These are phyloP conservation scores for Candida incommunis DNA, from an alignment of 805 yeast species.

Conservation along the genomic window DNA sequence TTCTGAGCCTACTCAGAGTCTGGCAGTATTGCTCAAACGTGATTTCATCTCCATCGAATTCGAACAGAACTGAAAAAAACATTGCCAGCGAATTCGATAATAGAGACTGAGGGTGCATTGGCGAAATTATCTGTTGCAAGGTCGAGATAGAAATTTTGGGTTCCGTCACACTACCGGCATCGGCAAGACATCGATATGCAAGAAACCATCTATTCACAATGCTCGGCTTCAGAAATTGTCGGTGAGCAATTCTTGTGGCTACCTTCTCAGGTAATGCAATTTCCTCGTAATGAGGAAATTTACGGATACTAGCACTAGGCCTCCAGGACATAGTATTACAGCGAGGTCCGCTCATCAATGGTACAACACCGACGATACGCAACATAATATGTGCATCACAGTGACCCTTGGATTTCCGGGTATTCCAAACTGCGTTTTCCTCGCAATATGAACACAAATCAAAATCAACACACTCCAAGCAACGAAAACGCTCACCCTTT, in stretches of 20 bases:
- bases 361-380: neutral
- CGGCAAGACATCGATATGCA: neutral
- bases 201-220: neutral
- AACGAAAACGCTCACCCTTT: slow-evolving; percentile 34
- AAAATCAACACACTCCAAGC: slow-evolving; percentile 37
- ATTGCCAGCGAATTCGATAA: neutral
- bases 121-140: neutral
- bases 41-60: neutral
- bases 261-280: neutral
- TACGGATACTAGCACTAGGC: neutral
- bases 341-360: neutral
- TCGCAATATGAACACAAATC: slow-evolving; percentile 38
- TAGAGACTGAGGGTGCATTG: neutral
- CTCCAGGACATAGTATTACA: neutral
- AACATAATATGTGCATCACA: neutral
- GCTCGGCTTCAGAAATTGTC: neutral
- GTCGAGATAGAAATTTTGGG: neutral
- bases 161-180: neutral
- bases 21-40: neutral
- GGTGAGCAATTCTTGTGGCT: neutral
- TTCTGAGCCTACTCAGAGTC: too few relatives aligned
- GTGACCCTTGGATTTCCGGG: neutral
- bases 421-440: neutral
- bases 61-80: neutral
- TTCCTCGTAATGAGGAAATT: neutral